These are phyloP conservation scores for Nannizziopsis arthrosporioides DNA, from an alignment of 2,329 filamentous ascomycete genomes.

Conservation along the genomic window DNA sequence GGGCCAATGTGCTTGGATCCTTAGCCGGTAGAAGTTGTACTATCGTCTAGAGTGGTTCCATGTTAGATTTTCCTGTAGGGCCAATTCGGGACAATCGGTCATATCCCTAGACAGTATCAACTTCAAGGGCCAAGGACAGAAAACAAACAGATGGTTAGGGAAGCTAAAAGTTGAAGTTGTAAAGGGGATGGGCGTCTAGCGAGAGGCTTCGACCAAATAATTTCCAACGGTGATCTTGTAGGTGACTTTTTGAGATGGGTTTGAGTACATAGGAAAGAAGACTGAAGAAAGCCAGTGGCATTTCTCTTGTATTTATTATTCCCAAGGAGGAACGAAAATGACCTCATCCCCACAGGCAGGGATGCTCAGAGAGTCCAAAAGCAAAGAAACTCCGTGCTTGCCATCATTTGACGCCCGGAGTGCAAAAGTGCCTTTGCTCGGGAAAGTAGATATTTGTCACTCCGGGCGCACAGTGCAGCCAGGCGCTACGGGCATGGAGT, in stretches of 20 bases:
- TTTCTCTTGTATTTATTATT: background rate
- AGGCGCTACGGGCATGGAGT: background rate
- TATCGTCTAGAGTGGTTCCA: constrained; percentile 12
- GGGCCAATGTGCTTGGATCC: background rate
- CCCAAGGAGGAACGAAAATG: background rate
- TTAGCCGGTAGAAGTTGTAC: background rate
- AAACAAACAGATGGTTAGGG: background rate
- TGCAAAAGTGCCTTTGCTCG: constrained; percentile 1
- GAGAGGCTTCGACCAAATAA: constrained; percentile 7
- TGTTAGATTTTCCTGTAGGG: constrained; percentile 13
- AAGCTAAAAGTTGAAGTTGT: background rate
- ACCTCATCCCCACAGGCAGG: background rate
- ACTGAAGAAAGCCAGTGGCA: background rate
- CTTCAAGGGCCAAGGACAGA: background rate
- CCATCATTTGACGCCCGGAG: background rate
- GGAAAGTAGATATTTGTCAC: background rate
- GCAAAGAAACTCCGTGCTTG: background rate
- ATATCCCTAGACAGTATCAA: constrained; percentile 12
- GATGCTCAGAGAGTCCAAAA: constrained; percentile 4
- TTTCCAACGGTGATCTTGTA: constrained; percentile 8
- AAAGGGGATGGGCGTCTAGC: background rate
- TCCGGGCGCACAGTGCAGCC: background rate
- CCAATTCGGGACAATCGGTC: constrained; percentile 12
- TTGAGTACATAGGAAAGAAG: background rate
- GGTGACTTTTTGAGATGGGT: background rate